phyloP scores from a whole-genome alignment of 768 basidiomycete species.

The Amanita pallidorosea region DNA sequence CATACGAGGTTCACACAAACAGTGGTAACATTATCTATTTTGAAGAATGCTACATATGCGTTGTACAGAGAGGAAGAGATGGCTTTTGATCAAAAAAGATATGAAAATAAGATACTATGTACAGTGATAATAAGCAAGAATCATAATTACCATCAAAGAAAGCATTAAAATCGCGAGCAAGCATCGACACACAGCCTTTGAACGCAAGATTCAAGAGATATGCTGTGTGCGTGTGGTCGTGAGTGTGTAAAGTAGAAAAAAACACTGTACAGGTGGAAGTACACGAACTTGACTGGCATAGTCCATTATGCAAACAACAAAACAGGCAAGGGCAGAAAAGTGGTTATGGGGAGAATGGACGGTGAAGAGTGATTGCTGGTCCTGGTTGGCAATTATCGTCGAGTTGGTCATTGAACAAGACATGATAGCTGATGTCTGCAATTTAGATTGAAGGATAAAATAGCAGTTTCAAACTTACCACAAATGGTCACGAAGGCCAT shows the following conservation, averaged over 20 bases:
- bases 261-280: background rate
- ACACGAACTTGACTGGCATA: background rate
- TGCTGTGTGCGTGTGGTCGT: background rate
- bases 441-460: no score
- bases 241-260: background rate
- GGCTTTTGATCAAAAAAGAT: background rate
- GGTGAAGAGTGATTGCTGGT: background rate
- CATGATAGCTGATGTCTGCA: background rate
- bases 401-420: background rate
- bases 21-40: no score
- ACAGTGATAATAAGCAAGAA: background rate
- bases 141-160: background rate
- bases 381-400: background rate
- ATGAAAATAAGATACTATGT: background rate
- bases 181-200: background rate
- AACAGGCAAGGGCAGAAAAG: background rate
- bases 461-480: background rate
- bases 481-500: conserved; percentile 20
- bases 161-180: background rate
- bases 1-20: no score
- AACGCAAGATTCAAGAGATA: background rate
- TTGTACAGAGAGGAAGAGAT: no score
- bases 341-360: background rate
- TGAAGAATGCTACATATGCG: background rate
- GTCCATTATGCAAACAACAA: conserved; percentile 2